These are phyloP conservation scores for Rhododendron ferrugineum DNA, from an alignment of 148 eudicot genomes.

Conservation along the genomic window DNA sequence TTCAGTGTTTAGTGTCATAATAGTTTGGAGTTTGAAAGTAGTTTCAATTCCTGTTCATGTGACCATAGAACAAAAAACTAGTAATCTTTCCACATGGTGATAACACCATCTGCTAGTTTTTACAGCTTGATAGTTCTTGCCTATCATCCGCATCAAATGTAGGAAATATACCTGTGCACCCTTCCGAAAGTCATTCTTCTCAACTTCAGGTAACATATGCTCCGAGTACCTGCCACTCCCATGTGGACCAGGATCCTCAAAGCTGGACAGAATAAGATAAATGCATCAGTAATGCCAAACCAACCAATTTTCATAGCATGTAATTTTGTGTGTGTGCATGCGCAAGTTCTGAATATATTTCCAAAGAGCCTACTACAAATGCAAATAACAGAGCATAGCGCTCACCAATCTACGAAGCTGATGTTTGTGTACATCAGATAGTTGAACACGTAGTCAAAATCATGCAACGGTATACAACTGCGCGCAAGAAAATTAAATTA, in stretches of 20 bases:
- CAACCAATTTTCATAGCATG: conserved; percentile 2
- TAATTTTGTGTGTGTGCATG: background rate
- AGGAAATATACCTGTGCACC: conserved; percentile 77
- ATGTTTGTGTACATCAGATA: conserved; percentile 79
- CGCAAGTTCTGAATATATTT: background rate
- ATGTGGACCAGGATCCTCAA: conserved; percentile 96
- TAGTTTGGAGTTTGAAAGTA: background rate
- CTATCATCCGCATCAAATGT: background rate
- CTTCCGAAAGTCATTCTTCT: conserved; percentile 72
- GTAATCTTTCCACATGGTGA: background rate
- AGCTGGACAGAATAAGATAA: conserved; percentile 44
- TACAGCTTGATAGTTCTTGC: background rate
- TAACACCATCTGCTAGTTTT: background rate
- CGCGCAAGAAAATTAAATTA: conserved; percentile 22
- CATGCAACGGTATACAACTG: conserved; percentile 93
- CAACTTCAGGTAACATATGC: conserved; percentile 89
- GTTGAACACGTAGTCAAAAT: conserved; percentile 78
- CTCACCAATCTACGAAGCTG: conserved; percentile 90
- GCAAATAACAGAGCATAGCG: conserved; percentile 4
- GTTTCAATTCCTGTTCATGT: background rate
- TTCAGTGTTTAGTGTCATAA: background rate
- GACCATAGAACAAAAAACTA: background rate
- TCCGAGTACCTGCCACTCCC: conserved; percentile 87
- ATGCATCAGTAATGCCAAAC: conserved; percentile 6
- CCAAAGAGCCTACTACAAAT: background rate